Evolutionary conservation across 768 basidiomycete genomes (phyloP).

Genomic region (Cantharellus anzutake): DNA sequence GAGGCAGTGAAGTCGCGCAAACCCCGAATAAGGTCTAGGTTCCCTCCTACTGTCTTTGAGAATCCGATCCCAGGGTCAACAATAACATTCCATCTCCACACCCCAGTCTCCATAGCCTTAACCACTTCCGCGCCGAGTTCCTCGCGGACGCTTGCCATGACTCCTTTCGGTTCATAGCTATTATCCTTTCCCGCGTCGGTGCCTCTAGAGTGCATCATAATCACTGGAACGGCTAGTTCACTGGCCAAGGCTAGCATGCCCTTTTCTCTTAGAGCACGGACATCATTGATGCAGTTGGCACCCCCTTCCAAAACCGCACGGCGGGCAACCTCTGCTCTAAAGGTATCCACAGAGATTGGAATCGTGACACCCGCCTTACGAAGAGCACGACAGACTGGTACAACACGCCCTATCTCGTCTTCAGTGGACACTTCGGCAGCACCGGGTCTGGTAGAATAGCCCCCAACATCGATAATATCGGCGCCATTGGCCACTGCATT

Average conservation of each 20-base stretch:
- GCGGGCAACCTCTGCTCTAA: conserved; percentile 58
- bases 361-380: conserved; percentile 21
- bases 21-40: conserved; percentile 46
- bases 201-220: conserved; percentile 90
- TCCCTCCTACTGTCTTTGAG: conserved; percentile 65
- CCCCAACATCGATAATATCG: conserved; percentile 79
- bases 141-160: conserved; percentile 43
- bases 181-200: conserved; percentile 53
- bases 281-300: conserved; percentile 89
- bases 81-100: conserved; percentile 76
- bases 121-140: conserved; percentile 60
- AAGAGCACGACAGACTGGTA: conserved; percentile 47
- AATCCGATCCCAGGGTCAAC: conserved; percentile 91
- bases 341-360: conserved; percentile 74
- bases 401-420: conserved; percentile 56
- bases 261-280: conserved; percentile 56
- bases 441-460: conserved; percentile 79
- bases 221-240: conserved; percentile 50
- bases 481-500: conserved; percentile 37
- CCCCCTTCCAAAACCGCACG: conserved; percentile 56
- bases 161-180: conserved; percentile 34
- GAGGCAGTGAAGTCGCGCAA: conserved; percentile 21
- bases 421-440: conserved; percentile 42
- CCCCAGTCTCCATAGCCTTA: conserved; percentile 44
- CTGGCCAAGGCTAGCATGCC: conserved; percentile 49